Conservation (phyloP, 1,284 basidiomycete genomes). For the Ceratobasidium papillatum region DNA sequence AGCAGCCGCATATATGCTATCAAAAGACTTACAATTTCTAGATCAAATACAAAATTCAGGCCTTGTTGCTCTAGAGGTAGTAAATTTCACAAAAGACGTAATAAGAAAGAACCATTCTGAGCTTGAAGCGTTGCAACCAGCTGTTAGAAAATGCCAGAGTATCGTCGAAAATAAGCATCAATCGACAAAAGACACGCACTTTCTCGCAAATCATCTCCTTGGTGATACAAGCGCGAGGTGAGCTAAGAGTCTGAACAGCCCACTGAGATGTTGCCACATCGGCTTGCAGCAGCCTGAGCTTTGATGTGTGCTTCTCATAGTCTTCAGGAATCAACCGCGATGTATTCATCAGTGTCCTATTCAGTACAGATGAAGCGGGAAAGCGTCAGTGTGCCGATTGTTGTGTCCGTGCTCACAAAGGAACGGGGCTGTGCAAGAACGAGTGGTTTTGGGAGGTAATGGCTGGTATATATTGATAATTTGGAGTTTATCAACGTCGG, state of each 20-base stretch:
- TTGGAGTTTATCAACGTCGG: conserved; percentile 7
- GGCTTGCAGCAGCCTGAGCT: conserved; percentile 13
- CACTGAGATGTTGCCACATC: conserved; percentile 13
- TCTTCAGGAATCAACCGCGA: background rate
- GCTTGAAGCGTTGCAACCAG: conserved; percentile 38
- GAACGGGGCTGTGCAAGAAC: background rate
- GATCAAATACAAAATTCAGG: conserved; percentile 52
- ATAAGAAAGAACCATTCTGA: background rate
- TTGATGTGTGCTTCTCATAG: background rate
- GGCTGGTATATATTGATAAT: conserved; percentile 12
- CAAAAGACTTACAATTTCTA: conserved; percentile 39
- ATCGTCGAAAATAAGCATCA: background rate
- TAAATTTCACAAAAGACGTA: conserved; percentile 44
- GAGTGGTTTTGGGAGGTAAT: background rate
- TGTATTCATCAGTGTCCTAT: background rate
- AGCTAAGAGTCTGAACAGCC: background rate
- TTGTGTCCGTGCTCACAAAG: background rate
- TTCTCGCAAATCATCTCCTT: conserved; percentile 9
- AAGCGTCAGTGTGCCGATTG: background rate
- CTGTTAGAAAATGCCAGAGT: conserved; percentile 22
- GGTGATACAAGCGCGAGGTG: background rate
- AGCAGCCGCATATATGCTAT: background rate
- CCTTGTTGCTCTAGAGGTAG: conserved; percentile 51
- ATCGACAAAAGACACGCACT: background rate
- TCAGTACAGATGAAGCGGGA: background rate